phyloP scores from a whole-genome alignment of 257 asterid species.

The Salvia hispanica region DNA sequence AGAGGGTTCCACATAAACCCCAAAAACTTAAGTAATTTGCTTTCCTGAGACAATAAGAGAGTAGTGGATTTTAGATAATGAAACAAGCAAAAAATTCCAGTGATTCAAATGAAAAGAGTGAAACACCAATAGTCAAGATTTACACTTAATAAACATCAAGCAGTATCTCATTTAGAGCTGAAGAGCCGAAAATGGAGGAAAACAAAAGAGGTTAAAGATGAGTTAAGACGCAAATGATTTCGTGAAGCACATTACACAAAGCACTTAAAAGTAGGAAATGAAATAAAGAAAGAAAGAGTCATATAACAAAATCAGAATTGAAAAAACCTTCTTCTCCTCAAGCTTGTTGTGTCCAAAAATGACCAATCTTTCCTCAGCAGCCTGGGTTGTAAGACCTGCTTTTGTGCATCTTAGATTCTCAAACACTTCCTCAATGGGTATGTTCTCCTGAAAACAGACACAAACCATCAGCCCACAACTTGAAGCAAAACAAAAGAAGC shows the following conservation, averaged over 20 bases:
- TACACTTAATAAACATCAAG: conserved; percentile 21
- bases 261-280: conserved; percentile 4
- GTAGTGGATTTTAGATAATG: conserved; percentile 3
- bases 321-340: conserved; percentile 86
- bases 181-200: conserved; percentile 11
- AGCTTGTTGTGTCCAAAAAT: conserved; percentile 96
- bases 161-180: conserved; percentile 25
- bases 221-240: conserved; percentile 11
- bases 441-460: conserved; percentile 69
- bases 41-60: conserved; percentile 62
- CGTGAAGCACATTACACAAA: conserved; percentile 30
- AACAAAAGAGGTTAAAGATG: conserved; percentile 13
- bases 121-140: conserved; percentile 21
- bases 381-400: conserved; percentile 76
- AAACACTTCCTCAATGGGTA: conserved; percentile 93
- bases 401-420: conserved; percentile 92
- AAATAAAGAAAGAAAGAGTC: conserved; percentile 4
- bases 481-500: conserved; percentile 17
- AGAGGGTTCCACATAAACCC: conserved; percentile 99
- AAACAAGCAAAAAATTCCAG: neutral
- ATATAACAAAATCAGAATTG: conserved; percentile 19
- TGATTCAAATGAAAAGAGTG: conserved; percentile 4
- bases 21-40: conserved; percentile 80
- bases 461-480: conserved; percentile 27
- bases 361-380: conserved; percentile 89